These are phyloP conservation scores for Tetraselmis chui DNA, from an alignment of 139 green algal species.

Conservation along the genomic window DNA sequence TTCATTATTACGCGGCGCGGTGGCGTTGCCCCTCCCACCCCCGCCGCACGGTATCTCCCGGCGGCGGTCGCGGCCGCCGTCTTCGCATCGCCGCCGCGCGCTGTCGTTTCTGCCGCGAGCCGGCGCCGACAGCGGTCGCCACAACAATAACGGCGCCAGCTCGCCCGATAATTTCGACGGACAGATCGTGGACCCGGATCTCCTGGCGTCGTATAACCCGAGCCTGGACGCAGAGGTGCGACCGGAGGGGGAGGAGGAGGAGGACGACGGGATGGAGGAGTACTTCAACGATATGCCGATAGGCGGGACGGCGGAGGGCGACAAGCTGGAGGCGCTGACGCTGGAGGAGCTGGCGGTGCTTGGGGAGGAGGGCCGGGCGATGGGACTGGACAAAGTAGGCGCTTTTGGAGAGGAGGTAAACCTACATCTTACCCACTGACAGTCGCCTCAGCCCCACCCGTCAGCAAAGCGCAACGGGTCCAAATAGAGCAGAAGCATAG, in stretches of 20 bases:
- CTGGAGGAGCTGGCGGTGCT: neutral
- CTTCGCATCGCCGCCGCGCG: too few relatives aligned
- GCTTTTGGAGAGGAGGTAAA: neutral
- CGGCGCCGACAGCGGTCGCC: too few relatives aligned
- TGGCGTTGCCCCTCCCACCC: too few relatives aligned
- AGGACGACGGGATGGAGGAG: neutral
- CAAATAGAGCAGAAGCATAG: too few relatives aligned
- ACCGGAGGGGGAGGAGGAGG: neutral
- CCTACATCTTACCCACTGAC: too few relatives aligned
- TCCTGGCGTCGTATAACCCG: neutral
- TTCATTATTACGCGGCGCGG: too few relatives aligned
- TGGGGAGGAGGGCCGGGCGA: neutral
- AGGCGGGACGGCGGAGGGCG: neutral
- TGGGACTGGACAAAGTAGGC: neutral
- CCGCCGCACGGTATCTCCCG: too few relatives aligned
- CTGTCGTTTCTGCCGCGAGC: too few relatives aligned
- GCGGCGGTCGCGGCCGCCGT: too few relatives aligned
- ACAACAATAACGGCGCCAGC: too few relatives aligned
- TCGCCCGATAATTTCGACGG: neutral
- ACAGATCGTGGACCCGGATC: neutral
- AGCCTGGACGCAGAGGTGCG: neutral
- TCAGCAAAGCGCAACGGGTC: too few relatives aligned
- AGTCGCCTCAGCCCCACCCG: too few relatives aligned
- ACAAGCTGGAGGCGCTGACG: neutral
- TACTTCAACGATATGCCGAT: neutral